Conservation (phyloP, 2,329 filamentous ascomycete genomes). For the Stagonosporopsis vannaccii region DNA sequence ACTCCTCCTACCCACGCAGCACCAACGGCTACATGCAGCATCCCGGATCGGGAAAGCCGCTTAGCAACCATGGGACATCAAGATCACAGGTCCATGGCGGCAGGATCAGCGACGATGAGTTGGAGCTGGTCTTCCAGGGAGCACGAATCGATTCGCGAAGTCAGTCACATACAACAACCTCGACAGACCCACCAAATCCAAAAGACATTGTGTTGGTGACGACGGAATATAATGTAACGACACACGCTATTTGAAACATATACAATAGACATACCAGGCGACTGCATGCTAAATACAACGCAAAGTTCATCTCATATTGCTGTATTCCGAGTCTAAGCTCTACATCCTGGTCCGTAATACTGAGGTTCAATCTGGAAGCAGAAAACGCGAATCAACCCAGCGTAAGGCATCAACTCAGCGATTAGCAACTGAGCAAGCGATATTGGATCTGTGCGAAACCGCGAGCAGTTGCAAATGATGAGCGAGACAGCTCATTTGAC, state of each 20-base stretch:
- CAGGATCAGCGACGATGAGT: conserved; percentile 24
- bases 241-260: conserved; percentile 7
- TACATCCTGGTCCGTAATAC: background rate
- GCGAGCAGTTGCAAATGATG: background rate
- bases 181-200: conserved; percentile 16
- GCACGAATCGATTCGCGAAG: conserved; percentile 12
- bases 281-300: background rate
- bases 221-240: conserved; percentile 24
- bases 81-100: conserved; percentile 19
- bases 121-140: conserved; percentile 28
- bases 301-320: background rate
- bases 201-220: conserved; percentile 28
- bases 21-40: conserved; percentile 23
- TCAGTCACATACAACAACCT: background rate
- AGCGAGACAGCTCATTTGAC: background rate
- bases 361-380: no score
- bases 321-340: background rate
- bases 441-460: background rate
- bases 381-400: no score
- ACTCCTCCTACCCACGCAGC: conserved; percentile 21
- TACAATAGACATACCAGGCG: background rate
- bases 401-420: no score
- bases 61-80: conserved; percentile 1
- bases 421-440: no score
- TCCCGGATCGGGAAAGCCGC: conserved; percentile 1